phyloP scores from a whole-genome alignment of 768 basidiomycete genomes.

The Vararia minispora region DNA sequence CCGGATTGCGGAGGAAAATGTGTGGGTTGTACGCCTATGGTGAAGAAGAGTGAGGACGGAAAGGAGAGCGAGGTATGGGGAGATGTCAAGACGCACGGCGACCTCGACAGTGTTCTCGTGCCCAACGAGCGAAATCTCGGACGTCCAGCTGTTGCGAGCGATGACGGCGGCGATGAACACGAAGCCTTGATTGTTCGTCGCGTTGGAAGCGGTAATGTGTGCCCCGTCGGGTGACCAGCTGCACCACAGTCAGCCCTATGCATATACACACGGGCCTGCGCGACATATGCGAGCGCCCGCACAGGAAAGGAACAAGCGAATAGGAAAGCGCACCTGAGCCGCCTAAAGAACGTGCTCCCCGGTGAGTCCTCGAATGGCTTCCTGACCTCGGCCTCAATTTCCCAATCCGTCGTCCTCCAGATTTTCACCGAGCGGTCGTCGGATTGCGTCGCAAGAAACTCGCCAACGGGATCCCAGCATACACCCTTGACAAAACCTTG shows the following conservation, averaged over 20 bases:
- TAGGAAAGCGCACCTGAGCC: slow-evolving; percentile 52
- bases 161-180: slow-evolving; percentile 98
- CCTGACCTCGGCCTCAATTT: slow-evolving; percentile 67
- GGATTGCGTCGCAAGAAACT: slow-evolving; percentile 95
- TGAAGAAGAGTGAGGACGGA: slow-evolving; percentile 3
- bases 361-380: slow-evolving; percentile 94
- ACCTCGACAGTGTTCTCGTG: slow-evolving; percentile 97
- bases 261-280: no score
- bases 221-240: slow-evolving; percentile 99
- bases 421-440: slow-evolving; percentile 96
- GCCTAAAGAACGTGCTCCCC: slow-evolving; percentile 86
- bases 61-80: neutral
- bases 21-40: slow-evolving; percentile 86
- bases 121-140: slow-evolving; percentile 89
- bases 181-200: slow-evolving; percentile 90
- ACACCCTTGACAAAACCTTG: slow-evolving; percentile 98
- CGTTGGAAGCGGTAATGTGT: slow-evolving; percentile 94
- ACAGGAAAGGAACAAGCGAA: neutral
- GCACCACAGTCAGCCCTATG: slow-evolving; percentile 1
- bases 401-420: slow-evolving; percentile 93
- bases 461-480: slow-evolving; percentile 97
- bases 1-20: slow-evolving; percentile 75
- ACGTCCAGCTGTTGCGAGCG: slow-evolving; percentile 78
- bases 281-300: neutral
- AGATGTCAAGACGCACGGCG: slow-evolving; percentile 43